Evolutionary conservation across 257 asterid species (phyloP).

Genomic region (Solanum tarijense): DNA sequence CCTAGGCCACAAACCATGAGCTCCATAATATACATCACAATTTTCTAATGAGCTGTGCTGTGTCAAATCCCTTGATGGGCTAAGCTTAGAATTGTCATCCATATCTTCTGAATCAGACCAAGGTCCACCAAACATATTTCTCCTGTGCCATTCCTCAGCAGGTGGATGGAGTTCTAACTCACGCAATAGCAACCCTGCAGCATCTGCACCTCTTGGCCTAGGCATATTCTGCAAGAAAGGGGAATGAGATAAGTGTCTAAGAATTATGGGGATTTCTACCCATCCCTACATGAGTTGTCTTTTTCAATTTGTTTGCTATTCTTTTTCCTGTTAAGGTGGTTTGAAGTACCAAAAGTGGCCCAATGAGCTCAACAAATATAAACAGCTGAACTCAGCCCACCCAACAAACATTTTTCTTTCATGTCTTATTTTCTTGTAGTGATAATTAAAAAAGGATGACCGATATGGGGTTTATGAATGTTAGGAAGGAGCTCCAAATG

Average conservation of each 20-base stretch:
- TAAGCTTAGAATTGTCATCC: constrained; percentile 33
- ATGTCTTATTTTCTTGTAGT: neutral
- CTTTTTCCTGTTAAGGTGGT: neutral
- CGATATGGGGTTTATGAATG: neutral
- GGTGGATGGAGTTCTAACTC: constrained; percentile 99
- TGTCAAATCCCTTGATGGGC: constrained; percentile 41
- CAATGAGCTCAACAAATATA: neutral
- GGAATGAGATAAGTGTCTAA: neutral
- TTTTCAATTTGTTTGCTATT: neutral
- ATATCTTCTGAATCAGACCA: constrained; percentile 75
- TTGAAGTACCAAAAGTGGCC: neutral
- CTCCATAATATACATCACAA: constrained; percentile 43
- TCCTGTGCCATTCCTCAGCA: constrained; percentile 98
- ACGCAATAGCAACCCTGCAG: constrained; percentile 95
- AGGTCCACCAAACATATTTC: constrained; percentile 96
- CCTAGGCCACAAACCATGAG: constrained; percentile 93
- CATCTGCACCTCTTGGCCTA: constrained; percentile 99
- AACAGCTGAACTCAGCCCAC: neutral
- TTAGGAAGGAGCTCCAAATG: neutral
- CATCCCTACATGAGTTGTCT: neutral
- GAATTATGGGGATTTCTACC: neutral
- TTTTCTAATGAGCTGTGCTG: constrained; percentile 45
- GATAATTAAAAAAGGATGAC: neutral
- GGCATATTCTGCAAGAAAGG: constrained; percentile 76
- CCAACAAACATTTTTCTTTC: neutral